A percentile compares a stretch with the other conserved stretches of the same genome.
These are phyloP conservation scores for Grammothele lineata DNA, from an alignment of 768 basidiomycete species.

Conservation along the genomic window DNA sequence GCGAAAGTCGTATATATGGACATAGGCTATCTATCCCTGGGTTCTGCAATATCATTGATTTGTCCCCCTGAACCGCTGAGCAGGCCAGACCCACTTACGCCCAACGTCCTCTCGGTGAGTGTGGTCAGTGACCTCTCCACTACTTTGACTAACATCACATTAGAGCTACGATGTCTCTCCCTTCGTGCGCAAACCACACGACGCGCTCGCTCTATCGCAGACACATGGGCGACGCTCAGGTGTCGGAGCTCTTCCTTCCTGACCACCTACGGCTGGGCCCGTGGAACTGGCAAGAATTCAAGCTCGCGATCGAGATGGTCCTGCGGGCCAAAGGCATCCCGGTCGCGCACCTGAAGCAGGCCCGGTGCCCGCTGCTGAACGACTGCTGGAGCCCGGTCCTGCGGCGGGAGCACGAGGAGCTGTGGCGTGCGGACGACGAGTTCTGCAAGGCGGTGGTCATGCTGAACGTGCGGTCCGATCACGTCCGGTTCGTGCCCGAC, in stretches of 20 bases:
- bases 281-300: constrained; percentile 8
- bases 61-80: too few relatives aligned
- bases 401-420: neutral
- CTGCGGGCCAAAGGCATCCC: constrained; percentile 2
- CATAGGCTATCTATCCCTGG: too few relatives aligned
- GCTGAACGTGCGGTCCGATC: constrained; percentile 6
- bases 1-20: too few relatives aligned
- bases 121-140: too few relatives aligned
- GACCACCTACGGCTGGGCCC: constrained; percentile 1
- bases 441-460: constrained; percentile 8
- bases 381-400: neutral
- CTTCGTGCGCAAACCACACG: too few relatives aligned
- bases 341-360: constrained; percentile 7
- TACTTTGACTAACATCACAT: too few relatives aligned
- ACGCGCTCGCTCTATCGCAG: too few relatives aligned
- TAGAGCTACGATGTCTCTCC: too few relatives aligned
- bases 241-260: constrained; percentile 2
- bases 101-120: too few relatives aligned
- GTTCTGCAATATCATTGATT: too few relatives aligned
- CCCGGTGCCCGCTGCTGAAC: neutral
- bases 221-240: too few relatives aligned
- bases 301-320: constrained; percentile 6
- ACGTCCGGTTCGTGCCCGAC: neutral
- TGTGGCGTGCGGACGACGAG: constrained; percentile 6
- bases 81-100: too few relatives aligned